Conservation (phyloP, 805 yeast species). For the Candida xiaguanensis region DNA sequence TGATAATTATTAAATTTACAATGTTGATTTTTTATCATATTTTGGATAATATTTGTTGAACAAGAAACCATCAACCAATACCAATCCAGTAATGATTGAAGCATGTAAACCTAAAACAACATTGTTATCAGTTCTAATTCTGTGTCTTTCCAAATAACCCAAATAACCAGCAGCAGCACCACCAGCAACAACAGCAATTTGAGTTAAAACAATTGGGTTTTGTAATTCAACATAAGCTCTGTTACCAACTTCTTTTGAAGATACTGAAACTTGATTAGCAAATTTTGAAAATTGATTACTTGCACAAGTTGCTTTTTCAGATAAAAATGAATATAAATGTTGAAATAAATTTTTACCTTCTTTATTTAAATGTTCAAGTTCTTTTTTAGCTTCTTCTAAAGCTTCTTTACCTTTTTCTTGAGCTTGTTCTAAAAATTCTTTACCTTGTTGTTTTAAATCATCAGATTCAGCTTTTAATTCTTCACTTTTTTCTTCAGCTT, state of each 20-base stretch:
- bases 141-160: conserved; percentile 49
- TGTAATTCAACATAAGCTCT: conserved; percentile 41
- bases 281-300: conserved; percentile 9
- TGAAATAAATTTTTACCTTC: conserved; percentile 22
- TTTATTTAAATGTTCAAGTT: conserved; percentile 16
- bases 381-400: conserved; percentile 9
- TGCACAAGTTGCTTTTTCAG: conserved; percentile 10
- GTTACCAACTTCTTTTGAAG: conserved; percentile 14
- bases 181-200: conserved; percentile 46
- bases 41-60: conserved; percentile 53
- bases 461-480: conserved; percentile 5
- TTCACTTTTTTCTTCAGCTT: conserved; percentile 13
- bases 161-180: conserved; percentile 46
- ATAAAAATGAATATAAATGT: conserved; percentile 16
- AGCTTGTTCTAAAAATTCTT: conserved; percentile 18
- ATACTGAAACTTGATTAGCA: conserved; percentile 9
- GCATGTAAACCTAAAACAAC: conserved; percentile 48
- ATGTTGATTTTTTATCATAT: conserved; percentile 38
- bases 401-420: conserved; percentile 5
- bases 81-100: conserved; percentile 50
- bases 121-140: conserved; percentile 43
- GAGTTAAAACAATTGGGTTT: conserved; percentile 60
- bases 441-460: conserved; percentile 11
- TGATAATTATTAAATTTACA: neutral
- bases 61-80: conserved; percentile 51